These are phyloP conservation scores for Kokia cookei DNA, from an alignment of 441 rosid genomes.

Conservation along the genomic window DNA sequence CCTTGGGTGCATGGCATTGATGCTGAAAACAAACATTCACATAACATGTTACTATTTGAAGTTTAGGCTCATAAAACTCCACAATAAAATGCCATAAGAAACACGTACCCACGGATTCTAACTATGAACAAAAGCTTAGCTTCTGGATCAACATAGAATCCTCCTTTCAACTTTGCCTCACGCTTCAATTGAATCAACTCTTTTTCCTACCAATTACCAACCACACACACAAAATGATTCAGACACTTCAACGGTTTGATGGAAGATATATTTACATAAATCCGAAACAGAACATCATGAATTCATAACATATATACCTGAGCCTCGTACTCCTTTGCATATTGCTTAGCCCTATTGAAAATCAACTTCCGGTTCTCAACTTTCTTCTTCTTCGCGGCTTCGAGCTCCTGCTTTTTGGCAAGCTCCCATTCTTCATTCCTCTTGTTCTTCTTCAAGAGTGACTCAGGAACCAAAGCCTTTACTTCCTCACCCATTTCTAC, in stretches of 20 bases:
- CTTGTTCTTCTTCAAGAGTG: conserved; percentile 65
- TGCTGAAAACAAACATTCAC: conserved; percentile 28
- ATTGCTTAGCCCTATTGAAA: conserved; percentile 45
- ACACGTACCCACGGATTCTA: conserved; percentile 61
- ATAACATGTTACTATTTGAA: not conserved
- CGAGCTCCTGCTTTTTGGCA: conserved; percentile 39
- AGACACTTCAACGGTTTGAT: not conserved
- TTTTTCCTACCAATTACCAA: conserved; percentile 23
- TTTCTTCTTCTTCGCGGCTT: conserved; percentile 35
- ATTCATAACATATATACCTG: conserved; percentile 18
- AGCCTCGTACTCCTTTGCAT: conserved; percentile 45
- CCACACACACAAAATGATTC: not conserved
- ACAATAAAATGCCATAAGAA: not conserved
- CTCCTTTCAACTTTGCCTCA: conserved; percentile 74
- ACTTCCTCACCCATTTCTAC: conserved; percentile 45
- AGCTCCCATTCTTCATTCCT: conserved; percentile 66
- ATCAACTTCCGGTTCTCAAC: conserved; percentile 51
- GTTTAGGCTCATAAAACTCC: not conserved
- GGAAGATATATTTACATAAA: not conserved
- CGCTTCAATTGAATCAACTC: conserved; percentile 58
- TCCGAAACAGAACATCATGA: not conserved
- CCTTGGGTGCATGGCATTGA: conserved; percentile 81
- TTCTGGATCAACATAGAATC: conserved; percentile 74
- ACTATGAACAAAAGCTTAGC: conserved; percentile 64
- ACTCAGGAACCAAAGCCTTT: conserved; percentile 54